These are phyloP conservation scores for Sarocladium brachiariae DNA, from an alignment of 2,329 filamentous ascomycete species.

Conservation along the genomic window DNA sequence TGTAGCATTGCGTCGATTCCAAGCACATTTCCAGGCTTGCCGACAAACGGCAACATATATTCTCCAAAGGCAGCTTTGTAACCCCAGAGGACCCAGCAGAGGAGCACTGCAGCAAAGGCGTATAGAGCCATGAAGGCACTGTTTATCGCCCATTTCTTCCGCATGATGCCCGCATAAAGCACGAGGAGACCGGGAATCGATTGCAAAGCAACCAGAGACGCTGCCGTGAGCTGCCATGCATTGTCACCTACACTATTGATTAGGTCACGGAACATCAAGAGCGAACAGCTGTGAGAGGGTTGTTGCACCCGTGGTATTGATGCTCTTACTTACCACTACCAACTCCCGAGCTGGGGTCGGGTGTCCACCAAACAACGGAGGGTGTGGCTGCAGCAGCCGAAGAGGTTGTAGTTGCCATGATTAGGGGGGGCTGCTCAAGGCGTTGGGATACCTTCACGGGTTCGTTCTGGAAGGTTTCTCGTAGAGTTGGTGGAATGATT, in stretches of 20 bases:
- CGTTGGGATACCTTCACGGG: too few relatives aligned
- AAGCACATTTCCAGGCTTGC: conserved; percentile 12
- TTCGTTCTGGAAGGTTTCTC: too few relatives aligned
- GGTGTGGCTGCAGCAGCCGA: not conserved
- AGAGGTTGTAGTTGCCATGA: not conserved
- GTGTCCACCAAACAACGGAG: conserved; percentile 2
- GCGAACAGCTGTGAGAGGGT: too few relatives aligned
- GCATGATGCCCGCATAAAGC: conserved; percentile 12
- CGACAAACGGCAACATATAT: conserved; percentile 13
- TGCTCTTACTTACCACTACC: conserved; percentile 6
- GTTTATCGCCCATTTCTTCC: conserved; percentile 14
- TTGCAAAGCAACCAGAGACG: conserved; percentile 13
- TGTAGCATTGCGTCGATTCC: conserved; percentile 12
- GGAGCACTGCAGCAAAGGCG: conserved; percentile 11
- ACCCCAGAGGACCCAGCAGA: conserved; percentile 14
- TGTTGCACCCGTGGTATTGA: too few relatives aligned
- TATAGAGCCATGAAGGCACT: conserved; percentile 15
- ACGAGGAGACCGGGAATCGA: conserved; percentile 13
- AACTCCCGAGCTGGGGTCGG: not conserved
- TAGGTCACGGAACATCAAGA: too few relatives aligned
- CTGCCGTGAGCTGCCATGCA: conserved; percentile 13
- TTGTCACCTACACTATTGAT: conserved; percentile 14
- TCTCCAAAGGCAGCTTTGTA: conserved; percentile 14
- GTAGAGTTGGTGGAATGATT: too few relatives aligned
- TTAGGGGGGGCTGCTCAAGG: too few relatives aligned